phyloP scores from a whole-genome alignment of 352 stramenopile species.

The Thalassiosira mediterranea region DNA sequence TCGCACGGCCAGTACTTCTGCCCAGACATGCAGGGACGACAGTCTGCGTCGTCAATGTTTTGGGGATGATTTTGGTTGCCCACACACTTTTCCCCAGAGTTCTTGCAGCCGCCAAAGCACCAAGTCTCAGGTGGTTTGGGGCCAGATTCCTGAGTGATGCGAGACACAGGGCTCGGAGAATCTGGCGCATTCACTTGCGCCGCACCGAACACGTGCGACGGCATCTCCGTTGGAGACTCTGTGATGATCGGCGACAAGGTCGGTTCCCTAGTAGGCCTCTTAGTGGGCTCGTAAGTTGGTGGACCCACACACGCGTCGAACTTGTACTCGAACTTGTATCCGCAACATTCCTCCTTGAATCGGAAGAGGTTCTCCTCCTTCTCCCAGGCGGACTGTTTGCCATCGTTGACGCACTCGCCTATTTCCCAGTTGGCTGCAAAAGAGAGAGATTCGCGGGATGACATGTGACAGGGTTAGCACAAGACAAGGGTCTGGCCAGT shows the following conservation, averaged over 20 bases:
- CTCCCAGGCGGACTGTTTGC: conserved; percentile 47
- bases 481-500: no score
- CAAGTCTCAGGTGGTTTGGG: conserved; percentile 35
- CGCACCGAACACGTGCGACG: conserved; percentile 31
- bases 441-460: no score
- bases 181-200: conserved; percentile 24
- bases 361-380: conserved; percentile 50
- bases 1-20: conserved; percentile 65
- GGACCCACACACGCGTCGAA: conserved; percentile 47
- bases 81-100: conserved; percentile 40
- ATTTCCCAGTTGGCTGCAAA: conserved; percentile 39
- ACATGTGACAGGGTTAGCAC: no score
- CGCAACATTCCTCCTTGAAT: conserved; percentile 56
- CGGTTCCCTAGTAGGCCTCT: neutral
- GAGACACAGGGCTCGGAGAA: conserved; percentile 4
- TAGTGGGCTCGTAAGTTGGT: conserved; percentile 23
- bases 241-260: conserved; percentile 25
- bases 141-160: neutral
- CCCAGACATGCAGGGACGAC: conserved; percentile 22
- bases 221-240: conserved; percentile 13
- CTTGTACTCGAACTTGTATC: conserved; percentile 53
- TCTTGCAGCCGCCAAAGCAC: conserved; percentile 42
- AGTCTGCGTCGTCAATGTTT: conserved; percentile 39
- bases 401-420: conserved; percentile 47
- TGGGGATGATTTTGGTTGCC: conserved; percentile 62